Evolutionary conservation across 306 rosid species (phyloP).

Genomic region (Purshia tridentata): DNA sequence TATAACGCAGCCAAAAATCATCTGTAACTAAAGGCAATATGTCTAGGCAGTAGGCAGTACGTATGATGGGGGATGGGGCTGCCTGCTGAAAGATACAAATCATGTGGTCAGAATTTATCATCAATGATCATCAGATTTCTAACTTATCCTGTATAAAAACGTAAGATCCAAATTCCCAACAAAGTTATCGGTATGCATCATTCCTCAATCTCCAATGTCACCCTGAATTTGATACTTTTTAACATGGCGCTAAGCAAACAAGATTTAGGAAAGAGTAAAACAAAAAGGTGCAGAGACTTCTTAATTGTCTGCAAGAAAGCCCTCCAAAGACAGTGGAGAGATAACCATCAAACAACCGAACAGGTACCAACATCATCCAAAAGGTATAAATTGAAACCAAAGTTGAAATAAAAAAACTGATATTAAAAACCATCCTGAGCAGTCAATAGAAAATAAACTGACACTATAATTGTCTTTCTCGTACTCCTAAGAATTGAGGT

Average conservation of each 20-base stretch:
- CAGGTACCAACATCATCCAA: background rate
- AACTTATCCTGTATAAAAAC: too few species aligned
- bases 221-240: too few species aligned
- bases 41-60: too few species aligned
- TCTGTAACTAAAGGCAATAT: background rate
- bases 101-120: too few species aligned
- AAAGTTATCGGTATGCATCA: too few species aligned
- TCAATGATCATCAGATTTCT: too few species aligned
- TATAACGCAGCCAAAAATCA: background rate
- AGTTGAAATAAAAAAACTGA: background rate
- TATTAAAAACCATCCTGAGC: background rate
- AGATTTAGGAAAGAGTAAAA: background rate
- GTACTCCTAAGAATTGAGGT: constrained; percentile 11
- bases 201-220: too few species aligned
- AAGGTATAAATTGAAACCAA: background rate
- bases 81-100: too few species aligned
- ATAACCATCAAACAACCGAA: background rate
- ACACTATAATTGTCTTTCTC: constrained; percentile 3
- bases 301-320: background rate
- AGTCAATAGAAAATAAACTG: background rate
- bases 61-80: too few species aligned
- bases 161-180: too few species aligned
- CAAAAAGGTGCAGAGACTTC: background rate
- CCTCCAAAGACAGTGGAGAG: background rate
- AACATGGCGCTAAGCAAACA: background rate